phyloP scores from a whole-genome alignment of 1,284 basidiomycete genomes.

The Tilletia walkeri region DNA sequence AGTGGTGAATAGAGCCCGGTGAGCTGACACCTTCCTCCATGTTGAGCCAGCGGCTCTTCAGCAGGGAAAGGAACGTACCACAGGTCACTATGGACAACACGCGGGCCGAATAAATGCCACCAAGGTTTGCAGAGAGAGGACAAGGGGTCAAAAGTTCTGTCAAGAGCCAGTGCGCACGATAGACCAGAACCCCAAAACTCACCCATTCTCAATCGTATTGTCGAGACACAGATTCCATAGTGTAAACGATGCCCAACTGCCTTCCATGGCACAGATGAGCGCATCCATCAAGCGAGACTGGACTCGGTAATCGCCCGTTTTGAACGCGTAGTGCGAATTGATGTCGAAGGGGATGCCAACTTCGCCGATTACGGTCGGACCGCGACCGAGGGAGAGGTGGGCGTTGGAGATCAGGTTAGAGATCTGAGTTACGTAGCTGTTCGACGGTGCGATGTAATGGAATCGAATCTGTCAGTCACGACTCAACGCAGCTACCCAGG shows the following conservation, averaged over 20 bases:
- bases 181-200: background rate
- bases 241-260: slow-evolving; percentile 50
- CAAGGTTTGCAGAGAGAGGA: no score
- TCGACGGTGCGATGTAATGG: background rate
- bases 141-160: background rate
- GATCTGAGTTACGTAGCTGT: slow-evolving; percentile 35
- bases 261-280: slow-evolving; percentile 52
- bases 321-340: slow-evolving; percentile 34
- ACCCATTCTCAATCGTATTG: slow-evolving; percentile 72
- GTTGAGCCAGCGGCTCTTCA: no score
- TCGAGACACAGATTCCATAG: slow-evolving; percentile 93
- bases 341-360: slow-evolving; percentile 53
- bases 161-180: background rate
- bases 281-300: slow-evolving; percentile 56
- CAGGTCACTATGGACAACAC: background rate
- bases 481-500: background rate
- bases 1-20: background rate
- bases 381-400: slow-evolving; percentile 34
- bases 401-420: slow-evolving; percentile 30
- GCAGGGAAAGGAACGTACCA: background rate
- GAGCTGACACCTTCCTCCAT: background rate
- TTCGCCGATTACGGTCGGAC: slow-evolving; percentile 50
- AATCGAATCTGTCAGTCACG: background rate
- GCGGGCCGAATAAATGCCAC: no score
- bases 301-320: slow-evolving; percentile 66